These are phyloP conservation scores for Candida qinlingensis DNA, from an alignment of 805 yeast species.

Conservation along the genomic window DNA sequence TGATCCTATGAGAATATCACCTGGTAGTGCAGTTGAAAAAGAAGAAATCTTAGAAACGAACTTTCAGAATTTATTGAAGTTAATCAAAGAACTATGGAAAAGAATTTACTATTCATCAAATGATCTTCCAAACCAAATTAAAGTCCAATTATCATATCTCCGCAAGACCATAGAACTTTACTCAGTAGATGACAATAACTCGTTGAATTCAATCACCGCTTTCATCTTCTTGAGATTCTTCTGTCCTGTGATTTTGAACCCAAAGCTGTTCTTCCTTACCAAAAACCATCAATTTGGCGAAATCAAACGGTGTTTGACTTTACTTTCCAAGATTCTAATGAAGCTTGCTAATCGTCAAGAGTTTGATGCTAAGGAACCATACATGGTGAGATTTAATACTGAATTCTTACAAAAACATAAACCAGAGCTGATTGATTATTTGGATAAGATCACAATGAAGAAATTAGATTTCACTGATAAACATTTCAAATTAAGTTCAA, in stretches of 20 bases:
- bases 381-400: conserved; percentile 61
- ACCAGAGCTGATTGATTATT: conserved; percentile 58
- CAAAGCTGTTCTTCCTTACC: conserved; percentile 74
- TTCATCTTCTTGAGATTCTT: conserved; percentile 79
- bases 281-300: conserved; percentile 65
- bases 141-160: conserved; percentile 55
- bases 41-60: conserved; percentile 42
- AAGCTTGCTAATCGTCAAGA: conserved; percentile 71
- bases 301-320: conserved; percentile 71
- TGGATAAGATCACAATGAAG: conserved; percentile 65
- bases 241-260: conserved; percentile 90
- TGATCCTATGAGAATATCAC: conserved; percentile 60
- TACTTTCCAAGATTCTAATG: conserved; percentile 74
- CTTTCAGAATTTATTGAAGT: conserved; percentile 41
- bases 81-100: conserved; percentile 60
- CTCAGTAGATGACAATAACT: conserved; percentile 41
- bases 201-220: conserved; percentile 74
- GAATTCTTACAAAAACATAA: conserved; percentile 53
- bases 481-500: conserved; percentile 49
- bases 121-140: conserved; percentile 68
- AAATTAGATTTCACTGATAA: conserved; percentile 62
- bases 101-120: conserved; percentile 60
- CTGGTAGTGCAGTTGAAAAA: conserved; percentile 31
- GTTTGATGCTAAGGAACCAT: conserved; percentile 83
- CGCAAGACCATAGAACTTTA: conserved; percentile 60